Conservation (phyloP, 78 protist genomes). For the Dictyostelium brefeldianum region DNA sequence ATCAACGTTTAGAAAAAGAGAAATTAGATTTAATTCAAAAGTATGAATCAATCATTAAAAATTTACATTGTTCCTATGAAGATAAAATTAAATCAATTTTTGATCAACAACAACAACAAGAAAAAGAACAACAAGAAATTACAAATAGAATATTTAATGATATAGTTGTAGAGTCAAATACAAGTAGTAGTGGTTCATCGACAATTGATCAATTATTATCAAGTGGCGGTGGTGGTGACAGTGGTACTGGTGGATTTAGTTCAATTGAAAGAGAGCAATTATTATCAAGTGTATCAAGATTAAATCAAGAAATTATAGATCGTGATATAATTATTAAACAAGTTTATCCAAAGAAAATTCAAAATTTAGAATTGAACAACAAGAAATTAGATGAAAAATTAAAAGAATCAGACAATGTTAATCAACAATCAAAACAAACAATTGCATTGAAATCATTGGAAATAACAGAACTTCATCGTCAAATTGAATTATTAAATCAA, state of each 20-base stretch:
- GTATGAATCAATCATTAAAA: background rate
- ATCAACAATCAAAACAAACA: conserved; percentile 18
- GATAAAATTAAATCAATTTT: conserved; percentile 1
- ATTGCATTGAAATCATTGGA: conserved; percentile 37
- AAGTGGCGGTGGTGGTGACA: background rate
- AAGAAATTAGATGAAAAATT: conserved; percentile 31
- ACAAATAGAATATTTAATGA: conserved; percentile 18
- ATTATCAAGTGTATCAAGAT: background rate
- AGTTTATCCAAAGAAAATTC: conserved; percentile 69
- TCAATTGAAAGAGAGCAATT: conserved; percentile 39
- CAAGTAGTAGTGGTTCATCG: background rate
- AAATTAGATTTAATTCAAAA: background rate
- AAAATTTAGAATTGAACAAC: conserved; percentile 9
- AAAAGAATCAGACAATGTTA: conserved; percentile 18
- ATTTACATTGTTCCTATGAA: background rate
- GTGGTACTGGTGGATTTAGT: background rate
- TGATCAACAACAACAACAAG: conserved; percentile 13
- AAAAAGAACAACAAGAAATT: conserved; percentile 39
- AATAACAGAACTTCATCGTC: conserved; percentile 54
- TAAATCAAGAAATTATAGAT: conserved; percentile 22
- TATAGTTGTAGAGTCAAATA: background rate
- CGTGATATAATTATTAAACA: conserved; percentile 45
- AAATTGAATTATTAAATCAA: conserved; percentile 12
- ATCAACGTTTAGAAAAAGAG: conserved; percentile 18
- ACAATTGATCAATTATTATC: background rate